Evolutionary conservation across 371 early-diverging fungal genomes (phyloP).

Genomic region (Lichtheimia corymbifera): DNA sequence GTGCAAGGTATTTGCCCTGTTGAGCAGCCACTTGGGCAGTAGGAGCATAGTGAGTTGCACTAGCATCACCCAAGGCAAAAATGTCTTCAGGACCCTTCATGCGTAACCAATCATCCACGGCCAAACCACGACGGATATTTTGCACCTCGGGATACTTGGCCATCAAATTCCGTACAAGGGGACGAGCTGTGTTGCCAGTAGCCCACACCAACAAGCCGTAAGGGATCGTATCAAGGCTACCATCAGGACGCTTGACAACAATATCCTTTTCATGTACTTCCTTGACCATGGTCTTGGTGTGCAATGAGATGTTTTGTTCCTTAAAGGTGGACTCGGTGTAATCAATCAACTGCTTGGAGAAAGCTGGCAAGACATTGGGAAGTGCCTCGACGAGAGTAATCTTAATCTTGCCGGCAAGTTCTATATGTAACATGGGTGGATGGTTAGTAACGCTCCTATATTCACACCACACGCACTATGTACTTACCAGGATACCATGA

Average conservation of each 20-base stretch:
- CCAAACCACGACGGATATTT: slow-evolving; percentile 78
- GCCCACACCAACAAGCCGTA: slow-evolving; percentile 94
- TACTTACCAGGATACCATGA: slow-evolving; percentile 78
- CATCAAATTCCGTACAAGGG: slow-evolving; percentile 76
- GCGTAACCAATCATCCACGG: slow-evolving; percentile 82
- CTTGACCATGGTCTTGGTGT: slow-evolving; percentile 89
- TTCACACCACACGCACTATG: neutral
- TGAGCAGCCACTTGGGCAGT: slow-evolving; percentile 94
- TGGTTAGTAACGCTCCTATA: too few species aligned
- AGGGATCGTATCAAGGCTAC: slow-evolving; percentile 66
- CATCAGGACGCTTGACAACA: slow-evolving; percentile 74
- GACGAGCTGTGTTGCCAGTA: slow-evolving; percentile 90
- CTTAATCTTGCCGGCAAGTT: slow-evolving; percentile 78
- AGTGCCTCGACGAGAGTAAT: slow-evolving; percentile 91
- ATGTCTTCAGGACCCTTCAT: slow-evolving; percentile 75
- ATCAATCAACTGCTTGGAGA: slow-evolving; percentile 85
- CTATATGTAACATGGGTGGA: slow-evolving; percentile 23
- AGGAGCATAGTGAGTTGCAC: slow-evolving; percentile 85
- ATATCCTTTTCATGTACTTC: slow-evolving; percentile 82
- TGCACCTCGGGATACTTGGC: slow-evolving; percentile 70
- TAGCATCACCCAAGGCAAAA: slow-evolving; percentile 89
- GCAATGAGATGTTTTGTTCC: slow-evolving; percentile 82
- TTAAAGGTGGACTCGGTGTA: slow-evolving; percentile 89
- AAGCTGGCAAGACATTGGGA: slow-evolving; percentile 86
- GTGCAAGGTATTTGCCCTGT: slow-evolving; percentile 86